Percentiles rank a stretch among this genome's conserved stretches.
These are phyloP conservation scores for Komagataella ulmi DNA, from an alignment of 805 yeast species.

Conservation along the genomic window DNA sequence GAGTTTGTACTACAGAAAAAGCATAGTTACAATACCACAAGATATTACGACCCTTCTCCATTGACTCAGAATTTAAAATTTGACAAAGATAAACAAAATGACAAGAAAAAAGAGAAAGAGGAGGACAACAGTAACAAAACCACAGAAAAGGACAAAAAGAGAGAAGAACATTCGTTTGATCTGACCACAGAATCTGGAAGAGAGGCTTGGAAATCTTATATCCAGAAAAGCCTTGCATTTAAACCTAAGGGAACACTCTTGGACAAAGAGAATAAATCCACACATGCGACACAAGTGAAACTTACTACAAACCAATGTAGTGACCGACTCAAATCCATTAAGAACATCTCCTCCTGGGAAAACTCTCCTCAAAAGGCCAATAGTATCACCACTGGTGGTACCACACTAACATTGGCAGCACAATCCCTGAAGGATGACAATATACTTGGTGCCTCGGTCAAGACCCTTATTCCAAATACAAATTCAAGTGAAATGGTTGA, in stretches of 20 bases:
- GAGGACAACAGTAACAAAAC: neutral
- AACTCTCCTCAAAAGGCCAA: neutral
- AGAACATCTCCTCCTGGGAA: neutral
- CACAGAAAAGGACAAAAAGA: constrained; percentile 1
- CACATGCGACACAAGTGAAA: neutral
- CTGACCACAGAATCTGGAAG: constrained; percentile 17
- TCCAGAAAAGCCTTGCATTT: constrained; percentile 5
- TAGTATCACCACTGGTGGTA: neutral
- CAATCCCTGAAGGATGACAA: neutral
- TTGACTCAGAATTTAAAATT: neutral
- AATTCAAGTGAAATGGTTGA: constrained; percentile 1
- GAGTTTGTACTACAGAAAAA: neutral
- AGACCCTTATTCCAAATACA: neutral
- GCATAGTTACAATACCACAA: neutral
- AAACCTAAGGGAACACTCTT: neutral
- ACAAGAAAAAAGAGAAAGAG: neutral
- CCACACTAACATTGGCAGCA: neutral
- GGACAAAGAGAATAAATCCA: neutral
- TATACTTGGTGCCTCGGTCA: neutral
- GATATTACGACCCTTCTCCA: neutral
- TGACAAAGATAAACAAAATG: neutral
- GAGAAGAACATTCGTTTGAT: constrained; percentile 13
- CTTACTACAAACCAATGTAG: neutral
- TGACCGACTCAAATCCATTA: neutral
- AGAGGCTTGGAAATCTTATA: constrained; percentile 12